Conservation (phyloP, 805 yeast genomes). For the Candida krabiensis region DNA sequence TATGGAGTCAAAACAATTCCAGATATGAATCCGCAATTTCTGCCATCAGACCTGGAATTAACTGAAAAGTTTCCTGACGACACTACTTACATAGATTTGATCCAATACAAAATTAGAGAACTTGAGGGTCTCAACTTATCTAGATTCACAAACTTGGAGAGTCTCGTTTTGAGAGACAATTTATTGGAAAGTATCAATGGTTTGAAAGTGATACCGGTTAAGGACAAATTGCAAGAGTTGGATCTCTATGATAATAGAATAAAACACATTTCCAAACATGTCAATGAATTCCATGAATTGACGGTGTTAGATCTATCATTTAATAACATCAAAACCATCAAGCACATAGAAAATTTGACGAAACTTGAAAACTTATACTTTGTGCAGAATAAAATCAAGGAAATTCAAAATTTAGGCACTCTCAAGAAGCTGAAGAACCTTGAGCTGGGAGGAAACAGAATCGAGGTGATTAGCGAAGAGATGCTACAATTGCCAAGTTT, state of each 20-base stretch:
- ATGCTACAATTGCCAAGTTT: conserved; percentile 55
- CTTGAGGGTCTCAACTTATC: conserved; percentile 59
- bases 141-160: conserved; percentile 56
- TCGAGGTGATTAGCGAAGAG: conserved; percentile 55
- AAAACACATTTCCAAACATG: conserved; percentile 74
- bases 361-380: conserved; percentile 71
- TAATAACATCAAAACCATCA: conserved; percentile 83
- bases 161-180: conserved; percentile 80
- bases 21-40: conserved; percentile 49
- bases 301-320: conserved; percentile 78
- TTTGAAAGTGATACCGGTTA: conserved; percentile 55
- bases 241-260: conserved; percentile 93
- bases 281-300: conserved; percentile 58
- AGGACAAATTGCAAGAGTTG: conserved; percentile 63
- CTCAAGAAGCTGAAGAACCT: conserved; percentile 60
- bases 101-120: conserved; percentile 67
- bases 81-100: conserved; percentile 58
- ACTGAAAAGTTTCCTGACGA: conserved; percentile 58
- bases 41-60: conserved; percentile 70
- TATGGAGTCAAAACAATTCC: conserved; percentile 33
- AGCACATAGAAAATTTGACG: conserved; percentile 64
- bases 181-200: conserved; percentile 71
- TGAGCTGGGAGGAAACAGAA: conserved; percentile 89
- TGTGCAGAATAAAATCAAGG: conserved; percentile 83
- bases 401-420: conserved; percentile 64